Conservation (phyloP, 2,329 filamentous ascomycete species). For the Aspergillus ochraceus region DNA sequence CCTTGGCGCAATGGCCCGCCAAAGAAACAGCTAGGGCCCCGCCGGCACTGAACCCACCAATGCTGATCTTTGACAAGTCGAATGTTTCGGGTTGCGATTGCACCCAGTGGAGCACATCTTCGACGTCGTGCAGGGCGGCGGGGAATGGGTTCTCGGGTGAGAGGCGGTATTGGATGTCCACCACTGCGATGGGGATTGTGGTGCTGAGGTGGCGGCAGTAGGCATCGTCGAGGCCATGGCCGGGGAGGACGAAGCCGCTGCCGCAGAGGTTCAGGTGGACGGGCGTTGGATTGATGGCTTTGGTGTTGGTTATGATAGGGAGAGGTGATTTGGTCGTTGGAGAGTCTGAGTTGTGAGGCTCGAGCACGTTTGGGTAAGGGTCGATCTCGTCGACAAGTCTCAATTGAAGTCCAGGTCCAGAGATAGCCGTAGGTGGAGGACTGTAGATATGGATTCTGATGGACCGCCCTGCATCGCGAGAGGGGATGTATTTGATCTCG, state of each 20-base stretch:
- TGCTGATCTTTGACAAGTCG: conserved; percentile 28
- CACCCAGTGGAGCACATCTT: conserved; percentile 36
- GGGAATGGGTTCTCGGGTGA: conserved; percentile 42
- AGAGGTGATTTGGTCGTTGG: too few relatives aligned
- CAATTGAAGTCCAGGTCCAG: not conserved
- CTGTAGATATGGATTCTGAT: conserved; percentile 31
- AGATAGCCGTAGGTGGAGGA: not conserved
- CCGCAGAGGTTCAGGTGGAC: conserved; percentile 33
- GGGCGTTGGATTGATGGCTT: conserved; percentile 9
- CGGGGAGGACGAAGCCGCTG: conserved; percentile 30
- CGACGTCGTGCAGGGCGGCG: conserved; percentile 36
- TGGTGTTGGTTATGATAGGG: not conserved
- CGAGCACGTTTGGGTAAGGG: too few relatives aligned
- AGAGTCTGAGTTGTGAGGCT: too few relatives aligned
- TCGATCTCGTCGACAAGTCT: too few relatives aligned
- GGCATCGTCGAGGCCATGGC: conserved; percentile 28
- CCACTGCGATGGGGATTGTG: conserved; percentile 27
- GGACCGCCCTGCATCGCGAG: conserved; percentile 21
- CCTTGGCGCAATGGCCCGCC: conserved; percentile 6
- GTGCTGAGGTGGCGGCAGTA: conserved; percentile 26
- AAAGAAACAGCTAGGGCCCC: conserved; percentile 31
- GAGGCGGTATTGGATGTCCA: conserved; percentile 41
- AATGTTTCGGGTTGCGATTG: conserved; percentile 30
- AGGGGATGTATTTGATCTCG: conserved; percentile 21
- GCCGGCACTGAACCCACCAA: conserved; percentile 45